Percentiles rank a stretch among this genome's conserved stretches.
These are phyloP conservation scores for Fusarium caatingaense DNA, from an alignment of 2,329 filamentous ascomycete genomes.

Conservation along the genomic window DNA sequence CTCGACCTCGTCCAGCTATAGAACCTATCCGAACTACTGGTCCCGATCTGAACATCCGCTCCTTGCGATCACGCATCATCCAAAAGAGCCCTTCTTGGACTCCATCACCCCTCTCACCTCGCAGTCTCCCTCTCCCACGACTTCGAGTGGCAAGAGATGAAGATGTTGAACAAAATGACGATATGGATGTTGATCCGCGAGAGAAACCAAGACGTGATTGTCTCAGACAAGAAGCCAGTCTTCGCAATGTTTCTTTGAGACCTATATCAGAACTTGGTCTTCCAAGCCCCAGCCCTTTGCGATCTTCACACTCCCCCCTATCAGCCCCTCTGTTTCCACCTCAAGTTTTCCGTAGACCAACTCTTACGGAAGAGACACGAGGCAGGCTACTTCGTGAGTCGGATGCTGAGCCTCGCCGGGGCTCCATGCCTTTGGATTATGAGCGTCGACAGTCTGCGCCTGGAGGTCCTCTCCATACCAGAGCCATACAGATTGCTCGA, in stretches of 20 bases:
- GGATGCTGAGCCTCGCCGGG: neutral
- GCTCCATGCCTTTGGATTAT: neutral
- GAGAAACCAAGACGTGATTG: conserved; percentile 21
- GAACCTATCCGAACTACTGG: conserved; percentile 41
- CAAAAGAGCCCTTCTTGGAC: conserved; percentile 42
- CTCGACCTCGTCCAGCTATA: conserved; percentile 36
- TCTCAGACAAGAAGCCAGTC: conserved; percentile 15
- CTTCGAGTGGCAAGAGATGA: conserved; percentile 36
- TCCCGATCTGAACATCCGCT: conserved; percentile 22
- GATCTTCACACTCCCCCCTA: conserved; percentile 31
- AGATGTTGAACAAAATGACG: conserved; percentile 34
- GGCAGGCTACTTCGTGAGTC: conserved; percentile 30
- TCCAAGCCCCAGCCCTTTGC: conserved; percentile 12
- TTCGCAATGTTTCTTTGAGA: conserved; percentile 25
- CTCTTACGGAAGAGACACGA: conserved; percentile 39
- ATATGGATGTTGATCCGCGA: conserved; percentile 24
- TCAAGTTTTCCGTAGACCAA: conserved; percentile 14
- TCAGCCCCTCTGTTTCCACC: conserved; percentile 36
- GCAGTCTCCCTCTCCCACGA: conserved; percentile 27
- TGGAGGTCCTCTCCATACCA: conserved; percentile 18
- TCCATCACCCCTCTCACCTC: conserved; percentile 38
- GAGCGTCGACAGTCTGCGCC: conserved; percentile 42
- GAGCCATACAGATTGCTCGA: conserved; percentile 41
- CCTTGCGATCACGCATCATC: conserved; percentile 19
- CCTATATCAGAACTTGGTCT: conserved; percentile 31